Base-by-base conservation (phyloP, 371 early-diverging fungal species). In the Batkoa obscura region DNA sequence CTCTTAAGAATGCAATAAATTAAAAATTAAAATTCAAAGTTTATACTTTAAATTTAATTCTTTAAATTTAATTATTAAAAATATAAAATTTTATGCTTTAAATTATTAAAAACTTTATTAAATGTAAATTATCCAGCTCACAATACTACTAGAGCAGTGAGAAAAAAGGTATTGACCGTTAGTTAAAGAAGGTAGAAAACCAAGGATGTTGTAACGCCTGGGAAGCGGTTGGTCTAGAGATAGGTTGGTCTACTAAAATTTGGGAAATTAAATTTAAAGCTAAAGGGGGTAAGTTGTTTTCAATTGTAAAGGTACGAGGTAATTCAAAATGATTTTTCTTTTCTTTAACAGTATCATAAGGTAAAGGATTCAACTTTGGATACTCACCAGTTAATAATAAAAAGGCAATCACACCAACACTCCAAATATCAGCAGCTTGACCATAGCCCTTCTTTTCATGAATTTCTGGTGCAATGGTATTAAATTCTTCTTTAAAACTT, bases 201-300 rank as follows among this genome's bases (percentile, higher is more conserved):
- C 50, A 50, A 50, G 50, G 50, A 31, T 50, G 50, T 31, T 10
- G 5, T 12, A 50, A 37, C 3, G 50, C 50, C 38, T 50, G 50
- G 9, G 10, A 3, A 37, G 32, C 32, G 32, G 50, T 50, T 10
- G 50, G 50, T 10, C 50, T 33, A 3, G 50, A 4, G 4, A 4
- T 3, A 8, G 5, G 23, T 5, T 50, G 30, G 3, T 10, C 31
- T 6, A 3, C 6, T 4, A 50, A 12, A 4, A 50, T 4, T 33
- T 50, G 50, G 3, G 3, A 3, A 4, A 50, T 8, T 33, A 50
- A 37, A 30, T 50, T 50, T 3, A 3, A 3, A 3, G 50, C 50
- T 33, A 50, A 33, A 3, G n/a, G n/a, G 15, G 3, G 4, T 4
- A n/a, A 4, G 17, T 3, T 45, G 17, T 3, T 3, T 9, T 45